Evolutionary conservation across 371 early-diverging fungal species (phyloP).

Genomic region (Haplosporangium sp.): DNA sequence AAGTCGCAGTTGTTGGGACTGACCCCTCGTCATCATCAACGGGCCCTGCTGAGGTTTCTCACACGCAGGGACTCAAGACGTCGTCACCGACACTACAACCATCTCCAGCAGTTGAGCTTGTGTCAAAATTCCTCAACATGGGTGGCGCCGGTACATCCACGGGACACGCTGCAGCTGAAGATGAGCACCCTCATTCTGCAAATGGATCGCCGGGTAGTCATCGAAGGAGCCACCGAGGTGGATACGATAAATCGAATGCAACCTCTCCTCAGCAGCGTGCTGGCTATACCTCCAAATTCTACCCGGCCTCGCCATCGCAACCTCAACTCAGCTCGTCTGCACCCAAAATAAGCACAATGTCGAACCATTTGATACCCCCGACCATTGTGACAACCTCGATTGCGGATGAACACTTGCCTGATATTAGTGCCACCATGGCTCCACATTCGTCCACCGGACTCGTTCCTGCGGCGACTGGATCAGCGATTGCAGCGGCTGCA

Average conservation of each 20-base stretch:
- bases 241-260: constrained; percentile 28
- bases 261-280: constrained; percentile 45
- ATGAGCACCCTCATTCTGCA: constrained; percentile 14
- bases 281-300: constrained; percentile 49
- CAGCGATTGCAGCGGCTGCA: constrained; percentile 50
- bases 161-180: constrained; percentile 10
- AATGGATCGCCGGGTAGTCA: constrained; percentile 15
- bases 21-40: constrained; percentile 15
- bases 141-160: constrained; percentile 2
- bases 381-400: constrained; percentile 37
- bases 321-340: constrained; percentile 50
- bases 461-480: constrained; percentile 8
- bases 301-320: constrained; percentile 39
- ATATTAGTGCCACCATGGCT: not conserved
- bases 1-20: constrained; percentile 14
- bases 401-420: constrained; percentile 27
- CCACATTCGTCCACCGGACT: not conserved
- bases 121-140: constrained; percentile 28
- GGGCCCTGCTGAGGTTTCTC: constrained; percentile 9
- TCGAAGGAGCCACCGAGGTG: constrained; percentile 11
- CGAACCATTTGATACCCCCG: constrained; percentile 38
- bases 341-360: constrained; percentile 32
- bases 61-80: constrained; percentile 9
- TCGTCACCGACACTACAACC: constrained; percentile 32
- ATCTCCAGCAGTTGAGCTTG: constrained; percentile 42